A percentile compares a stretch with the other conserved stretches of the same genome.
Conservation (phyloP, 2,329 filamentous ascomycete genomes). For the Penicillium sp. region DNA sequence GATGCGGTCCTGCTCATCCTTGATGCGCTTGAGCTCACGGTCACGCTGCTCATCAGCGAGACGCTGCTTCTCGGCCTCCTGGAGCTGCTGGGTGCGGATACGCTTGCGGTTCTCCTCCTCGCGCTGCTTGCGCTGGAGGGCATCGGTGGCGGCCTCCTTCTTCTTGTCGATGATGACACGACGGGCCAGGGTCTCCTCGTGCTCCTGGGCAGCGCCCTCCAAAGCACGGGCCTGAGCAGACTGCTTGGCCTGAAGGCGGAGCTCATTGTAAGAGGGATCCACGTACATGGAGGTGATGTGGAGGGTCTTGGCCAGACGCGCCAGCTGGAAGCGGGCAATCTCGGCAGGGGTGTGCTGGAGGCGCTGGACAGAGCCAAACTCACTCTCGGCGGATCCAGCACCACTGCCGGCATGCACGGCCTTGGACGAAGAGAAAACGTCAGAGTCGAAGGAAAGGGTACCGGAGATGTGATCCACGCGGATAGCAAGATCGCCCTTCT, state of each 20-base stretch:
- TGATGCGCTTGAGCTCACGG: conserved; percentile 78
- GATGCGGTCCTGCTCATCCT: conserved; percentile 83
- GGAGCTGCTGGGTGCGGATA: conserved; percentile 77
- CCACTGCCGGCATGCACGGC: conserved; percentile 78
- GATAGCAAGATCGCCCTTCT: conserved; percentile 96
- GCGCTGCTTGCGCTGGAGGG: conserved; percentile 81
- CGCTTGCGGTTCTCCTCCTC: conserved; percentile 88
- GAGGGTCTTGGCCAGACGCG: conserved; percentile 82
- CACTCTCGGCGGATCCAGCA: conserved; percentile 80
- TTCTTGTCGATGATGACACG: conserved; percentile 93
- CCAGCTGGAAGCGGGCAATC: conserved; percentile 92
- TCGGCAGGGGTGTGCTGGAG: conserved; percentile 97
- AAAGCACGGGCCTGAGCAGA: conserved; percentile 75
- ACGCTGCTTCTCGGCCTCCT: conserved; percentile 83
- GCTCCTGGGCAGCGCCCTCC: conserved; percentile 87
- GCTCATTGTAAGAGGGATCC: conserved; percentile 80
- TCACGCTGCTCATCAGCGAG: conserved; percentile 89
- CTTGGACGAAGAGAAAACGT: conserved; percentile 96
- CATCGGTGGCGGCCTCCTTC: conserved; percentile 90
- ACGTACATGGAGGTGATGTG: conserved; percentile 95
- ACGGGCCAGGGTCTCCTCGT: conserved; percentile 75
- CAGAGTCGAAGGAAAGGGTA: conserved; percentile 93
- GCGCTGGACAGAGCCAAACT: conserved; percentile 80
- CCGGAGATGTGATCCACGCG: conserved; percentile 94
- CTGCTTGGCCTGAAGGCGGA: conserved; percentile 71